Percentiles rank a stretch among this genome's conserved stretches.
These are phyloP conservation scores for Phialophora expanda DNA, from an alignment of 2,329 filamentous ascomycete genomes.

Conservation along the genomic window DNA sequence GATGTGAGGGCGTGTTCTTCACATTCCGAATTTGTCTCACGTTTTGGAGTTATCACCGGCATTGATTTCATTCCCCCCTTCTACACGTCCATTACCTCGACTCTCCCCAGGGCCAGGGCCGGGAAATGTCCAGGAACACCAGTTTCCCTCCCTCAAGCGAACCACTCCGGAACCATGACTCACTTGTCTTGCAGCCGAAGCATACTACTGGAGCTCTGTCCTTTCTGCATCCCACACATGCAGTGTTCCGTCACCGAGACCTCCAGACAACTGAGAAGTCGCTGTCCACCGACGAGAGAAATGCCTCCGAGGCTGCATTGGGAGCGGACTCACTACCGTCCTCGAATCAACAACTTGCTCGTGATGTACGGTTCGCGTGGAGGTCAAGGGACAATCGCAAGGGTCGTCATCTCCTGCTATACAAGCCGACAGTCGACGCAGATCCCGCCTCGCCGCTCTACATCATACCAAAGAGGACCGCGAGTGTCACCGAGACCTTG, in stretches of 20 bases:
- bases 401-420: background rate
- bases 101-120: background rate
- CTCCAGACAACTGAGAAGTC: background rate
- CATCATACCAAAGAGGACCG: background rate
- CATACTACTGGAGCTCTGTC: background rate
- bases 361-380: background rate
- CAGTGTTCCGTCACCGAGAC: background rate
- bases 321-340: background rate
- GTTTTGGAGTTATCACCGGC: background rate
- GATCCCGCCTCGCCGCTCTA: background rate
- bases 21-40: background rate
- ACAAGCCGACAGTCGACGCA: background rate
- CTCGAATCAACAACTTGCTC: background rate
- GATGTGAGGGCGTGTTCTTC: background rate
- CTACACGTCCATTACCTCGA: background rate
- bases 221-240: slow-evolving; percentile 3
- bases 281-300: background rate
- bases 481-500: background rate
- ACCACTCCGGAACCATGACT: background rate
- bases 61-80: background rate
- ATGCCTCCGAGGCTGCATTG: background rate
- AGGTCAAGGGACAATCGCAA: slow-evolving; percentile 2
- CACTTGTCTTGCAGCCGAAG: background rate
- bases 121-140: background rate
- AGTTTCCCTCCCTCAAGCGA: background rate